Conservation (phyloP, 768 basidiomycete species). For the Sistotremastrum suecicum region DNA sequence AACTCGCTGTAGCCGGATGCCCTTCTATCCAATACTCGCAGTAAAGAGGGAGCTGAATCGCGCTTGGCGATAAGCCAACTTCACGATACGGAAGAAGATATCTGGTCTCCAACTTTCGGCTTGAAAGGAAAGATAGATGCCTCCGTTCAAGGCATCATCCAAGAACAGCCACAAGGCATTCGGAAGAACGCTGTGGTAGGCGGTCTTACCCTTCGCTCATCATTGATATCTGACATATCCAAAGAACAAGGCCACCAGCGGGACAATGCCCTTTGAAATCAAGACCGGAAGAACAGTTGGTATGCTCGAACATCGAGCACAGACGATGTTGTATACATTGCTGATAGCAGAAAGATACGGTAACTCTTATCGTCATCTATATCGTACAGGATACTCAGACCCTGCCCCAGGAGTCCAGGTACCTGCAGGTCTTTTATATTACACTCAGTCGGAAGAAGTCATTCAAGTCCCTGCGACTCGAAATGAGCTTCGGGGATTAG, state of each 20-base stretch:
- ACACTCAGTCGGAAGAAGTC: conserved; percentile 84
- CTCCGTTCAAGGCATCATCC: conserved; percentile 56
- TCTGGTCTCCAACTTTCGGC: conserved; percentile 92
- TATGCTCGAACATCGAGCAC: conserved; percentile 83
- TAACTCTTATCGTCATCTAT: conserved; percentile 8
- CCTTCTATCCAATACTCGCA: conserved; percentile 52
- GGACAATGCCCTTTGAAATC: conserved; percentile 76
- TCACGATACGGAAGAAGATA: conserved; percentile 90
- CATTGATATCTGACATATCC: conserved; percentile 12
- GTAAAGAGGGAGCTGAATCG: conserved; percentile 31
- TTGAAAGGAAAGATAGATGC: conserved; percentile 95
- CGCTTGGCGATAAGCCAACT: conserved; percentile 61
- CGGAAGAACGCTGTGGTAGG: conserved; percentile 12
- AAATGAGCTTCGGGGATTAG: conserved; percentile 74
- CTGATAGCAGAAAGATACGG: conserved; percentile 82
- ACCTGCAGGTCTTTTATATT: conserved; percentile 77
- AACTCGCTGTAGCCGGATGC: conserved; percentile 37
- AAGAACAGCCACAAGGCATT: conserved; percentile 23
- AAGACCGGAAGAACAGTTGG: conserved; percentile 77
- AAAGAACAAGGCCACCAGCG: conserved; percentile 16
- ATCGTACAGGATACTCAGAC: too few species aligned
- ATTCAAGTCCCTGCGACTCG: conserved; percentile 64
- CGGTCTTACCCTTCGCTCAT: conserved; percentile 1
- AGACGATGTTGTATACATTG: conserved; percentile 94
- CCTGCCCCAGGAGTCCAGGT: conserved; percentile 43